Percentiles rank a stretch among this genome's conserved stretches.
These are phyloP conservation scores for Acaromyces ingoldii DNA, from an alignment of 1,284 basidiomycete genomes.

Conservation along the genomic window DNA sequence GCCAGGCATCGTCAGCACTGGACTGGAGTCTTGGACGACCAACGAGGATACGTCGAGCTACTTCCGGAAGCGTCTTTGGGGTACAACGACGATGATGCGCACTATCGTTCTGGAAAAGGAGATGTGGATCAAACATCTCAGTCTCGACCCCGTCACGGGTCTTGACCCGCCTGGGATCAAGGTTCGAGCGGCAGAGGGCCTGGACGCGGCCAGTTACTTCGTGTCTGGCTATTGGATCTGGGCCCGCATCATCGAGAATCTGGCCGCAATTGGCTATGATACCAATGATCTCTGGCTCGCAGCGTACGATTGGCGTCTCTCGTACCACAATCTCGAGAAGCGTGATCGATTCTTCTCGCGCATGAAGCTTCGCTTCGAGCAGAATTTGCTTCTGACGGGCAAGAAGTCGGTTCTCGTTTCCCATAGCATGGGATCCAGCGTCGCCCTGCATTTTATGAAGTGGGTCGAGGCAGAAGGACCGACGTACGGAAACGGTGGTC, in stretches of 20 bases:
- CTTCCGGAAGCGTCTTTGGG: slow-evolving; percentile 49
- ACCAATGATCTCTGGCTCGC: slow-evolving; percentile 46
- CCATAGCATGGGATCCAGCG: slow-evolving; percentile 59
- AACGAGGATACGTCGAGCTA: slow-evolving; percentile 25
- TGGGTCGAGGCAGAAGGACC: slow-evolving; percentile 83
- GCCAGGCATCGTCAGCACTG: slow-evolving; percentile 47
- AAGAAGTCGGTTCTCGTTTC: slow-evolving; percentile 82
- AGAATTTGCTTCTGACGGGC: slow-evolving; percentile 66
- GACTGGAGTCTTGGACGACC: slow-evolving; percentile 49
- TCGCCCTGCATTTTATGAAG: slow-evolving; percentile 57
- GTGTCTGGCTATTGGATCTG: slow-evolving; percentile 87
- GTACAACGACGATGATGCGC: slow-evolving; percentile 66
- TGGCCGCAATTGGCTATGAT: slow-evolving; percentile 59
- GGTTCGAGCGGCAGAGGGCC: slow-evolving; percentile 79
- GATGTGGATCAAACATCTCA: slow-evolving; percentile 81
- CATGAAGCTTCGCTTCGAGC: slow-evolving; percentile 77
- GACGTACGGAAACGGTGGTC: slow-evolving; percentile 74
- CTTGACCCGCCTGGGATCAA: slow-evolving; percentile 85
- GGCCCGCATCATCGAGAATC: slow-evolving; percentile 87
- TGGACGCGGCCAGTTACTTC: slow-evolving; percentile 74
- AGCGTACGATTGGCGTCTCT: slow-evolving; percentile 61
- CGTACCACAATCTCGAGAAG: slow-evolving; percentile 82
- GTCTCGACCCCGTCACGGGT: slow-evolving; percentile 81
- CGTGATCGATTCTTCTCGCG: slow-evolving; percentile 88
- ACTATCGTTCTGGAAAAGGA: slow-evolving; percentile 79